Evolutionary conservation across 2,329 filamentous ascomycete genomes (phyloP).

Genomic region (Tolypocladium tundrense): DNA sequence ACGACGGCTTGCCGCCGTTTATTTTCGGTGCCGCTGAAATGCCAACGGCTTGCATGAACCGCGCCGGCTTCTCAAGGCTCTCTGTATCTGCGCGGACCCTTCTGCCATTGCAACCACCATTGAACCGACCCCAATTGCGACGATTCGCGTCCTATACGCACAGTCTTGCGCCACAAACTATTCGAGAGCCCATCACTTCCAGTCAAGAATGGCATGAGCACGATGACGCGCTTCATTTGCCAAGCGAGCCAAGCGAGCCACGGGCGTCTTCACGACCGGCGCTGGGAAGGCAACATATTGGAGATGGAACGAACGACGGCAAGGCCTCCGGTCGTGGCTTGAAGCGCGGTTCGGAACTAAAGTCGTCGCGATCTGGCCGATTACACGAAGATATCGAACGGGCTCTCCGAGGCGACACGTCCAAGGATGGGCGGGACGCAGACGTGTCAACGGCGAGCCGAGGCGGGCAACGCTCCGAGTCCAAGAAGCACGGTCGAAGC

Average conservation of each 20-base stretch:
- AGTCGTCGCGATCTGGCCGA: background rate
- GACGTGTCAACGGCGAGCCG: background rate
- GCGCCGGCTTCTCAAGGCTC: constrained; percentile 13
- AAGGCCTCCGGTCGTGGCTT: background rate
- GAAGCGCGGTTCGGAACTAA: background rate
- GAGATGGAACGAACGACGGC: background rate
- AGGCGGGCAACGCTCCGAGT: background rate
- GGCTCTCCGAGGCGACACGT: background rate
- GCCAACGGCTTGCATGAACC: constrained; percentile 13
- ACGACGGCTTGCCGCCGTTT: background rate
- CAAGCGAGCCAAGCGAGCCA: background rate
- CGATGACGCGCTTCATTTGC: background rate
- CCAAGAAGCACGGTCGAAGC: background rate
- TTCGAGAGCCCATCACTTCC: background rate
- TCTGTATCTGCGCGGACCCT: constrained; percentile 5
- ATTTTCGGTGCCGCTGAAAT: constrained; percentile 6
- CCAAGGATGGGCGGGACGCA: background rate
- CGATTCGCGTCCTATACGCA: background rate
- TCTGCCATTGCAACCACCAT: background rate
- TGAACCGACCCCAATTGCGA: background rate
- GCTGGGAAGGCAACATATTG: background rate
- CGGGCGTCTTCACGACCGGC: background rate
- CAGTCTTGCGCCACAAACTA: background rate
- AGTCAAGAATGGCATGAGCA: background rate
- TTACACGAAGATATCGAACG: background rate